Evolutionary conservation across 306 rosid genomes (phyloP), one percentile per base, ranked within the genome.

Genomic region (Castanea mollissima): DNA sequence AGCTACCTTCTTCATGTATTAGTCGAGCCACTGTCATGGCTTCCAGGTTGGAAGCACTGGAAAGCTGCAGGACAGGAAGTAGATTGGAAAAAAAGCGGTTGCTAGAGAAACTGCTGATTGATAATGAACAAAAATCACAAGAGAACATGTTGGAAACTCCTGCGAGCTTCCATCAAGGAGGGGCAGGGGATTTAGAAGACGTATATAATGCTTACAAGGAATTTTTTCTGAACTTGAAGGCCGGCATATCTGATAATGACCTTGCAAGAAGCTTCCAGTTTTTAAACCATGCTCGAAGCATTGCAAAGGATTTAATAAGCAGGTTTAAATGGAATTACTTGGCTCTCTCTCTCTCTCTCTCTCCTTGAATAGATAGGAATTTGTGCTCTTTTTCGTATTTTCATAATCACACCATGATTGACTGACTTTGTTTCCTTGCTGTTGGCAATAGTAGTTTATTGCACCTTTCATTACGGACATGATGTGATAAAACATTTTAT

Each of bases 11-110:
- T 55, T 73, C 83, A 3, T 91, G 98, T 83, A 77, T 95, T 63
- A 80, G 88, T 44, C 91, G 90, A 77, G 99, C 93, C 63, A 83
- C 85, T 59, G 46, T 73, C 56, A 94, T 95, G 97, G 98, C 97
- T 80, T 82, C 91, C 65, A 85, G 86, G 84, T 74, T 93, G 72
- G 98, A 95, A 83, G 90, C 76, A 31, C 54, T 85, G n/a, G 91
- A 86, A 75, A 85, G 81, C 81, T 83, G 69, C 63, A 86, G 92
- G 88, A 73, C 76, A 70, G 86, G 64, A 69, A 68, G 73, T 56
- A 89, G 85, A 80, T 75, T 72, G 5, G 76, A 63, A 73, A 83
- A 85, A 79, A 58, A 54, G 76, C 69, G 21, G 58, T 76, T 68
- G 74, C 62, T 73, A 79, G 86, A 81, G 51, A 51, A 80, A 63